Percentiles rank a stretch among this genome's conserved stretches.
phyloP scores from a whole-genome alignment of 2,329 filamentous ascomycete genomes.

The Emydomyces testavorans region DNA sequence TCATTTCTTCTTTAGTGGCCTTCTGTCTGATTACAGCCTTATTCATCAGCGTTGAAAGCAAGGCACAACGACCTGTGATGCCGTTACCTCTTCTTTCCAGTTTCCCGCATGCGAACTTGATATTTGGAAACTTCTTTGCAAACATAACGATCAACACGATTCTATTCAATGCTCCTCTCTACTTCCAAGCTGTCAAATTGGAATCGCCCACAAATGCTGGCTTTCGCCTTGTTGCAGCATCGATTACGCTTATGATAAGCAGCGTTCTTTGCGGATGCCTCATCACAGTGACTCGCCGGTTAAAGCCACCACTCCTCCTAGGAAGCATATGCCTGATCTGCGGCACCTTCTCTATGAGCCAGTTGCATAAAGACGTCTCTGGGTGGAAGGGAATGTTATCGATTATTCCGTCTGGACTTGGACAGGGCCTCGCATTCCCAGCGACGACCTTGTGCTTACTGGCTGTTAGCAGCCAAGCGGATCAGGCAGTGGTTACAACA shows the following conservation, averaged over 20 bases:
- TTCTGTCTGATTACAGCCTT: constrained; percentile 30
- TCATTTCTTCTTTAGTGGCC: constrained; percentile 37
- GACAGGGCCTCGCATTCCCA: constrained; percentile 54
- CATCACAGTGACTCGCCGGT: constrained; percentile 47
- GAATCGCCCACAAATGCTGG: constrained; percentile 59
- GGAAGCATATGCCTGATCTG: constrained; percentile 41
- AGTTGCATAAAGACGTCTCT: constrained; percentile 43
- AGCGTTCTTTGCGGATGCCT: constrained; percentile 52
- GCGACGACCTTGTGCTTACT: constrained; percentile 53
- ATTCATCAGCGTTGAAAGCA: constrained; percentile 34
- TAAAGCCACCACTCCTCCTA: constrained; percentile 48
- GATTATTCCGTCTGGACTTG: constrained; percentile 47
- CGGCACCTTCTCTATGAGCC: constrained; percentile 42
- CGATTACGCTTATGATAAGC: constrained; percentile 43
- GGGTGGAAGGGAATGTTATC: constrained; percentile 45
- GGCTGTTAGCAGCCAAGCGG: constrained; percentile 46
- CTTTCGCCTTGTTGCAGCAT: constrained; percentile 57
- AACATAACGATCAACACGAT: constrained; percentile 44
- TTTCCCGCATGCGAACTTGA: constrained; percentile 38
- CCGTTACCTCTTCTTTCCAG: constrained; percentile 39
- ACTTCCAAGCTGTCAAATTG: constrained; percentile 63
- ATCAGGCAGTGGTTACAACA: constrained; percentile 58
- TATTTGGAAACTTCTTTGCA: constrained; percentile 44
- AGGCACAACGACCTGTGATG: constrained; percentile 40
- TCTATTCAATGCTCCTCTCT: constrained; percentile 61